Evolutionary conservation across 2,329 filamentous ascomycete species (phyloP).

Genomic region (Ploettnerulaceae sp.): DNA sequence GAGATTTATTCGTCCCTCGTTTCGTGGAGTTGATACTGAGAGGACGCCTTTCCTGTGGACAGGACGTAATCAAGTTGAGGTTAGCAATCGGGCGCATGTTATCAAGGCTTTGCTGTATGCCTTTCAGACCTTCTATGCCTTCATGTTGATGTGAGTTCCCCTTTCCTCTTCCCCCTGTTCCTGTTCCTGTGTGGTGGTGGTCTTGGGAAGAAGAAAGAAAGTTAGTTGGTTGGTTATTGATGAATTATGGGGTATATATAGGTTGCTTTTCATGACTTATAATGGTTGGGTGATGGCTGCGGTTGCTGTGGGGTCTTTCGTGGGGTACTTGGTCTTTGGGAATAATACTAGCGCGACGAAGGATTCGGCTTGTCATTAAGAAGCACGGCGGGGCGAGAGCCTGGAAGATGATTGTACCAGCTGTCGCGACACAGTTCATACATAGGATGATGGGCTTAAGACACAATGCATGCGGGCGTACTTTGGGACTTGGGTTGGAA

Average conservation of each 20-base stretch:
- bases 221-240: too few relatives aligned
- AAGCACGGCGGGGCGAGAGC: background rate
- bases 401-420: background rate
- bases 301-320: conserved; percentile 80
- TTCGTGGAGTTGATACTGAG: conserved; percentile 47
- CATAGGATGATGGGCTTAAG: background rate
- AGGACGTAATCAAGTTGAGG: conserved; percentile 64
- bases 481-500: background rate
- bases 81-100: conserved; percentile 65
- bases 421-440: background rate
- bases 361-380: conserved; percentile 82
- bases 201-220: too few relatives aligned
- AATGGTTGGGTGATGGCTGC: conserved; percentile 97
- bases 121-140: conserved; percentile 94
- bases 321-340: conserved; percentile 83
- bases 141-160: conserved; percentile 91
- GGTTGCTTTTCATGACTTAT: conserved; percentile 99
- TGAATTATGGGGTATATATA: conserved; percentile 42
- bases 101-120: conserved; percentile 82
- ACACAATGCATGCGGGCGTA: conserved; percentile 1
- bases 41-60: conserved; percentile 58
- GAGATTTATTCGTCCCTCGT: conserved; percentile 23
- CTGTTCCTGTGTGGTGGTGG: background rate
- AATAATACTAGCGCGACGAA: conserved; percentile 66
- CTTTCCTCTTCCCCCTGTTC: background rate